A percentile compares a stretch with the other conserved stretches of the same genome.
phyloP scores from a whole-genome alignment of 768 basidiomycete genomes.

The Trametes coccinea region DNA sequence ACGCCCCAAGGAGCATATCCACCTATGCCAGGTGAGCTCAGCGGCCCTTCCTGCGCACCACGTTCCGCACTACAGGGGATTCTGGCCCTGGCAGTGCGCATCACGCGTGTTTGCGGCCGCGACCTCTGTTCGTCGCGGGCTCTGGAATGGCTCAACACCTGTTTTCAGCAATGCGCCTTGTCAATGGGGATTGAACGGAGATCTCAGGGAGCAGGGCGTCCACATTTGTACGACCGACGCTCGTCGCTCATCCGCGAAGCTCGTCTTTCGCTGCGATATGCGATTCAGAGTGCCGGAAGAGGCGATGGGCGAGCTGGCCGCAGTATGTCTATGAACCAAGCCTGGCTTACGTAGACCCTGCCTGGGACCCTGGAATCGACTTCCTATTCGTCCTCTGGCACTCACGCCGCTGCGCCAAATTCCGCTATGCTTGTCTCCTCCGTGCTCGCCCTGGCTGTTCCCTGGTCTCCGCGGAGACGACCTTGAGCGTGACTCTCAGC shows the following conservation, averaged over 20 bases:
- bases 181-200: slow-evolving; percentile 1
- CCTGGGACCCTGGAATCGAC: too few relatives aligned
- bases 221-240: not conserved
- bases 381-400: too few relatives aligned
- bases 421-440: too few relatives aligned
- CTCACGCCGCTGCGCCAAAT: too few relatives aligned
- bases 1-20: not conserved
- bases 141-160: not conserved
- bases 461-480: too few relatives aligned
- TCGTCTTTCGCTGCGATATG: not conserved
- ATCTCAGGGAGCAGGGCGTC: not conserved
- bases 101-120: not conserved
- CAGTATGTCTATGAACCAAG: too few relatives aligned
- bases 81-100: not conserved
- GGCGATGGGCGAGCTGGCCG: too few relatives aligned
- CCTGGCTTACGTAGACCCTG: too few relatives aligned
- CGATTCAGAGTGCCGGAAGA: too few relatives aligned
- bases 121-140: not conserved
- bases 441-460: too few relatives aligned
- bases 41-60: not conserved
- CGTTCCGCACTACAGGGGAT: not conserved
- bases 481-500: too few relatives aligned
- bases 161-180: not conserved
- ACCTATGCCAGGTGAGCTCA: not conserved
- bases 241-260: not conserved